Evolutionary conservation across 2,329 filamentous ascomycete species (phyloP), one percentile per base, ranked within the genome.

Genomic region (Gnomoniopsis smithogilvyi): DNA sequence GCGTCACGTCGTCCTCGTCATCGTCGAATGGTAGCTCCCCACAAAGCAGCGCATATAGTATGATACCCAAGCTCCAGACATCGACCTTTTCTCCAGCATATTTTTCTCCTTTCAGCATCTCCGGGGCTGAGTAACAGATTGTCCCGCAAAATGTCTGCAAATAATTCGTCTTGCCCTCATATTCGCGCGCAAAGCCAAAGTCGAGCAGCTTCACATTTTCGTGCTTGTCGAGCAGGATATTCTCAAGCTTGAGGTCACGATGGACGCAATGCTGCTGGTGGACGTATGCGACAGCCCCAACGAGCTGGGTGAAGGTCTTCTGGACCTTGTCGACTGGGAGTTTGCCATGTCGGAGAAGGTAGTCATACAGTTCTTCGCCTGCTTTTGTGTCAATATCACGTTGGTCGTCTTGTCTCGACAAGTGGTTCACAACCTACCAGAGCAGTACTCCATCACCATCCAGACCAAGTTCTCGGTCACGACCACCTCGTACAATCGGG

Each of bases 61-160:
- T 95, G 57, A 96, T 88, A 14, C 91, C 91, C 64, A 96, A 72
- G 68, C 91, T 95, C 91, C 91, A 99, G 4, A 99, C 92, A 69
- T 99, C 95, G 51, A 99, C 94, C 77, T 97, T 98, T 77, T 97
- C 92, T 26, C 92, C 94, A 0, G 93, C 95, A 71, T 99, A 99
- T 73, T 96, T 98, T 73, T 99, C 95, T 43, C 93, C 95, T 73
- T 95, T 96, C 45, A 99, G 81, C 95, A 99, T 99, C 74, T 99
- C 95, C 2, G 95, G 95, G 2, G 95, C 95, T 56, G 92, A 96
- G 74, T 99, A 99, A 76, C 94, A 98, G 63, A 99, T 89, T 0
- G 95, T 99, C 6, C 95, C 95, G 72, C 95, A 99, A 74, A 96
- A 99, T 1, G 95, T 99, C 74, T 98, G 94, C 57, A 99, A 77